Base-by-base conservation (phyloP, 441 rosid genomes). In the Gossypium schwendimanii region DNA sequence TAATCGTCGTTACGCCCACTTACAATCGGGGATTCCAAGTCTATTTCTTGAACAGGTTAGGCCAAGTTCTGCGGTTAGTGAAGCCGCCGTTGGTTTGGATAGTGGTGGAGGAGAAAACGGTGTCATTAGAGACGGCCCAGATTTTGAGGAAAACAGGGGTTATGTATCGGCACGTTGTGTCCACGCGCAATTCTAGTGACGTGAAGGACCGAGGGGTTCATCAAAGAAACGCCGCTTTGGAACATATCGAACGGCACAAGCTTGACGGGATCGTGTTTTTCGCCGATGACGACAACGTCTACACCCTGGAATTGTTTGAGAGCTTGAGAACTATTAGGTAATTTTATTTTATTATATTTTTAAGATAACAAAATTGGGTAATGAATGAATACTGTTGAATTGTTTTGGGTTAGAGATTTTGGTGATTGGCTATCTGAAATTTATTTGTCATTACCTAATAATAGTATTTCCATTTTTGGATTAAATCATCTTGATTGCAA, bases 191-290 rank as follows among this genome's bases (percentile, higher is more conserved):
- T 79, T 82, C 70, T 71, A 87, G 84, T 44, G 74, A 66, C 66
- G 81, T 84, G 15, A 95, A 90, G 81, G 96, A 95, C 54, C 84
- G 96, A 71, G 98, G 98, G 3, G 96, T 93, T 63, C 85, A 89
- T 50, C 97, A 91, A 88, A 86, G 98, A 74, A 95, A 93, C 77
- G 80, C 81, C 6, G 97, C 94, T 3, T 77, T 93, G 84, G 96
- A 89, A 79, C 96, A 92, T 57, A 85, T 95, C 4, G 93, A 87
- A 81, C 75, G 76, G 81, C 99, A 95, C 74, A 84, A 77, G 79
- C 92, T 95, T 2, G 94, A 95, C 75, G 99, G 99, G 10, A 83
- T 95, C 58, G 91, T 87, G 41, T 95, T 92, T 78, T 95, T 95
- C 36, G 98, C 98, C 1, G 97, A 92, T 52, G 99, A 95, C 79